Percentiles rank a stretch among this genome's conserved stretches.
phyloP scores from a whole-genome alignment of 2,329 filamentous ascomycete species.

The Trichoderma sp. region DNA sequence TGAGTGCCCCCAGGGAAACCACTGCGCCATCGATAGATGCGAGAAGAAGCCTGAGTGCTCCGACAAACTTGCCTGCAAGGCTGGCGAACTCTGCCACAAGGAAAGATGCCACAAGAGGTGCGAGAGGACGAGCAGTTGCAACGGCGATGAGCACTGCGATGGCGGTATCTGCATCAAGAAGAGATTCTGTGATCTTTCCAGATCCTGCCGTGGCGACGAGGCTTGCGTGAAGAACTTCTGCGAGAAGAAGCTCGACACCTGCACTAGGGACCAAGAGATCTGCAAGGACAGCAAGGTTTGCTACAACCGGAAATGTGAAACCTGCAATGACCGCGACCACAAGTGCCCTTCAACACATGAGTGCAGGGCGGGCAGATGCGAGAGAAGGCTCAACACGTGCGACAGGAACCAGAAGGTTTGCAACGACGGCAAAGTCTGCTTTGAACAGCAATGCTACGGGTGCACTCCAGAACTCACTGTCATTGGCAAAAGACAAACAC shows the following conservation, averaged over 20 bases:
- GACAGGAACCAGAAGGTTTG: neutral
- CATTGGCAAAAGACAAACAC: too few relatives aligned
- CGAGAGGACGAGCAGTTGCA: neutral
- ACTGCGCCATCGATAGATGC: neutral
- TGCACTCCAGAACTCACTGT: too few relatives aligned
- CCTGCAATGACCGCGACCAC: neutral
- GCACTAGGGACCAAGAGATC: neutral
- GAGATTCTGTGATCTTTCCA: neutral
- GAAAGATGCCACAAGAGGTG: neutral
- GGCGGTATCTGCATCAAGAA: neutral
- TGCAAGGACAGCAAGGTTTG: neutral
- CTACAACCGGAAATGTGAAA: neutral
- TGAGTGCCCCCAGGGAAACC: neutral
- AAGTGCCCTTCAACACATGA: neutral
- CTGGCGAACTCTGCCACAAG: neutral
- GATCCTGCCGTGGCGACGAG: neutral
- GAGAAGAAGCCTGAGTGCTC: neutral
- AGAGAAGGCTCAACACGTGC: neutral
- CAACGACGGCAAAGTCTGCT: neutral
- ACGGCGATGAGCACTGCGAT: neutral
- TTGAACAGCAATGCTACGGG: neutral
- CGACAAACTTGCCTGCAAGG: neutral
- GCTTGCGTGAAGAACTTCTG: neutral
- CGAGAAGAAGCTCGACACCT: neutral
- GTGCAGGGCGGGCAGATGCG: neutral